Evolutionary conservation across 192 early-diverging fungal species (phyloP), one percentile per base, ranked within the genome.

Genomic region (Linderina pennispora): DNA sequence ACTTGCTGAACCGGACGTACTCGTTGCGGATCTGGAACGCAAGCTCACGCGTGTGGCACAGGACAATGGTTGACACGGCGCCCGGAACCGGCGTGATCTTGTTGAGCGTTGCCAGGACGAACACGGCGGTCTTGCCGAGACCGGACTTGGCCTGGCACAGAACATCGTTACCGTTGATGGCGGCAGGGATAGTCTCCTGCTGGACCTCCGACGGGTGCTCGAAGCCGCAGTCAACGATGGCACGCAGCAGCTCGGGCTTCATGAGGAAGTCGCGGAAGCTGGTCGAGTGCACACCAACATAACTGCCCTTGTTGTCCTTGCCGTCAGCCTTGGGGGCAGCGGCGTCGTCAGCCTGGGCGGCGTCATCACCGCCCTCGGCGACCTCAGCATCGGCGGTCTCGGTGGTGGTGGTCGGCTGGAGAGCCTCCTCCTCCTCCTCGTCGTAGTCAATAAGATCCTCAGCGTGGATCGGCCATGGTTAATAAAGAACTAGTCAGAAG

Each of bases 171-270:
- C 92, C 92, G 45, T 97, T 74, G 52, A 97, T 92, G 26, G 95
- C 90, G 50, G 94, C 93, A 33, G 95, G 93, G 55, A 98, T 95
- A 58, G 90, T 94, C 71, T 96, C 92, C 66, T 98, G 95, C 76
- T 98, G 95, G 21, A 98, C 95, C 80, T 98, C 92, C 43, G 89
- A 92, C 33, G 95, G 95, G 77, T 98, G 95, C 77, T 98, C 95
- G 57, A 98, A 98, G 77, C 95, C 95, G 52, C 93, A 98, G 73
- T 98, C 95, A 18, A 87, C 90, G 53, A 97, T 98, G 45, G 92
- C 88, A 39, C 92, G 83, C 37, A 92, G 57, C 24, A 98, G 76
- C 65, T 98, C 95, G 4, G 95, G 93, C 82, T 94, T 94, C 65
- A 98, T 80, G 49, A 98, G 63, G 57, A 98, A 97, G 65, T 98